Evolutionary conservation across 805 yeast species (phyloP), one percentile per base, ranked within the genome.

Genomic region (Komagataella pseudopastoris): DNA sequence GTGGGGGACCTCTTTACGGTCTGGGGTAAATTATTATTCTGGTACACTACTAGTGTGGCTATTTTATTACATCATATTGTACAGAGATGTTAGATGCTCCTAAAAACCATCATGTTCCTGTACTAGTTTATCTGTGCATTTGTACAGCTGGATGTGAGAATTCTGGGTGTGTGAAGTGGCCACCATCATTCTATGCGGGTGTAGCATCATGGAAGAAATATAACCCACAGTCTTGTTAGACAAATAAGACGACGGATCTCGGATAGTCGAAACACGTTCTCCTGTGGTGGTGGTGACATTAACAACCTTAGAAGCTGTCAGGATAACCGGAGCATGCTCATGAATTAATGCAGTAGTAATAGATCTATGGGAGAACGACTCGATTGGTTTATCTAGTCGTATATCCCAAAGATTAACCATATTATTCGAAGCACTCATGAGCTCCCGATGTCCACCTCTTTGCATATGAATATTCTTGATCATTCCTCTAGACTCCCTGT

Each of bases 271-370:
- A 6, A 90, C 69, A 51, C 78, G 63, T 53, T 86, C 85, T 2
- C 98, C 98, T 0, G 85, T 70, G 0, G 96, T 88, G 3, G 95
- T 81, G 86, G 93, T 90, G 4, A 93, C 67, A 47, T 87, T 83
- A 14, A 89, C 80, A 43, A 77, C 74, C 55, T 84, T 84, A 1
- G 90, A 82, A 0, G 96, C 97, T 3, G 96, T 85, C 2, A 90
- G 91, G 52, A 93, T 78, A 2, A 93, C 74, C 1, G 99, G 98
- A 0, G 98, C 99, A 67, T 93, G 99, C 60, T 93, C 99, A 67
- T 93, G 99, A 4, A 88, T 79, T 60, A 86, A 85, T 52, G 88
- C 74, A 18, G 88, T 75, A 6, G 93, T 77, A 76, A 78, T 75
- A 3, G 71, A 70, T 49, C 71, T 69, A 1, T 71, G 69, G 20